Conservation (phyloP, 441 rosid genomes). For the Arabidopsis lyrata region DNA sequence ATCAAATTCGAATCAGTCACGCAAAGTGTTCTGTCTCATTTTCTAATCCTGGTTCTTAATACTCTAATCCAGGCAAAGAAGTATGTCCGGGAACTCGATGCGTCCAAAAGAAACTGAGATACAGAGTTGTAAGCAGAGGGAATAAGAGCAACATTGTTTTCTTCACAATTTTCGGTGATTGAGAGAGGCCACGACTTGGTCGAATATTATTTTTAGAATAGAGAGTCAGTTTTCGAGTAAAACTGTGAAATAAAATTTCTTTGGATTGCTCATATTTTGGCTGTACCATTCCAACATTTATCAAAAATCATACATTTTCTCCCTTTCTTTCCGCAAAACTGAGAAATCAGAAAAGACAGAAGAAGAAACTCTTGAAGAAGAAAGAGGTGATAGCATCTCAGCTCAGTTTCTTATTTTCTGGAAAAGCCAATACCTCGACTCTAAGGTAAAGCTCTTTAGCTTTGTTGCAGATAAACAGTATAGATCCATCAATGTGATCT, state of each 20-base stretch:
- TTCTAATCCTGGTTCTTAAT: constrained; percentile 3
- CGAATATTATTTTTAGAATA: constrained; percentile 29
- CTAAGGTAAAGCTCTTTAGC: constrained; percentile 53
- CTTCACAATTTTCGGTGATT: constrained; percentile 20
- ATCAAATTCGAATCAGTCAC: not conserved
- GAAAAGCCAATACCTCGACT: constrained; percentile 57
- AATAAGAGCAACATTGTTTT: constrained; percentile 6
- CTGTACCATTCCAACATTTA: constrained; percentile 36
- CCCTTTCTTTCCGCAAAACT: constrained; percentile 22
- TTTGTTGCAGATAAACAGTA: constrained; percentile 42
- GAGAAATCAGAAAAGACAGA: constrained; percentile 8
- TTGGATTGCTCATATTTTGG: constrained; percentile 29
- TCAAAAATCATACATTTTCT: constrained; percentile 29
- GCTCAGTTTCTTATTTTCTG: constrained; percentile 63
- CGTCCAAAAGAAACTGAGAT: constrained; percentile 52
- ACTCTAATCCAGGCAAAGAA: constrained; percentile 76
- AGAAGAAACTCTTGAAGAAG: constrained; percentile 18
- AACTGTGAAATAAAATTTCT: constrained; percentile 37
- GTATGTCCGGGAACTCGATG: constrained; percentile 65
- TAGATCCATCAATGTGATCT: constrained; percentile 57
- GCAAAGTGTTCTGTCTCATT: not conserved
- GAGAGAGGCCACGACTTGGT: constrained; percentile 31
- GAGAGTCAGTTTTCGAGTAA: constrained; percentile 16
- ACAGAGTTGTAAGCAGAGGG: not conserved
- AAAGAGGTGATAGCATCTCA: constrained; percentile 38